A percentile compares a stretch with the other conserved stretches of the same genome.
These are phyloP conservation scores for Spathaspora girioi DNA, from an alignment of 805 yeast species.

Conservation along the genomic window DNA sequence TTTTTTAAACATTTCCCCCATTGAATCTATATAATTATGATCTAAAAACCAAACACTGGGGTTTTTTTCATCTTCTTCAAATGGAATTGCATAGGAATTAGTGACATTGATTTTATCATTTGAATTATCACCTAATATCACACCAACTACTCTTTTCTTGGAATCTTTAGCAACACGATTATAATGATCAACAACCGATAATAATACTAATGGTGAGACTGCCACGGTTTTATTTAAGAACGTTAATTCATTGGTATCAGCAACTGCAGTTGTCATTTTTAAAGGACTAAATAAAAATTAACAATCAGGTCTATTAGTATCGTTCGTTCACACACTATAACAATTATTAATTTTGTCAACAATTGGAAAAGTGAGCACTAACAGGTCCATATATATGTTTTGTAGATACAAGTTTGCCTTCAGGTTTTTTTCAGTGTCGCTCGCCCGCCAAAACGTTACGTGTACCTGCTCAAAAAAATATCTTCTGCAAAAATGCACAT, in stretches of 20 bases:
- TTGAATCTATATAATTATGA: constrained; percentile 91
- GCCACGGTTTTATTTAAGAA: constrained; percentile 60
- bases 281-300: too few species aligned
- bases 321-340: too few species aligned
- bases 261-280: neutral
- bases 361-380: neutral
- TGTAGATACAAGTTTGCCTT: neutral
- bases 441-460: neutral
- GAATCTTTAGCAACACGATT: constrained; percentile 72
- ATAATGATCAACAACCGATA: constrained; percentile 94
- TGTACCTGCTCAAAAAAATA: neutral
- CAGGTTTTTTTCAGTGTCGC: neutral
- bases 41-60: constrained; percentile 95
- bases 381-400: neutral
- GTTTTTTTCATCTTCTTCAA: constrained; percentile 92
- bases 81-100: constrained; percentile 95
- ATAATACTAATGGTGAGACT: constrained; percentile 91
- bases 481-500: neutral
- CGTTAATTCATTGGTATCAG: constrained; percentile 21
- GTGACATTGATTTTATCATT: constrained; percentile 64
- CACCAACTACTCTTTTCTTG: constrained; percentile 89
- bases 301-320: too few species aligned
- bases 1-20: constrained; percentile 97
- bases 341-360: neutral
- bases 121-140: constrained; percentile 78